A percentile compares a stretch with the other conserved stretches of the same genome.
Evolutionary conservation across 495 filamentous ascomycete species (phyloP).

Genomic region (Hyaloscypha finlandica): DNA sequence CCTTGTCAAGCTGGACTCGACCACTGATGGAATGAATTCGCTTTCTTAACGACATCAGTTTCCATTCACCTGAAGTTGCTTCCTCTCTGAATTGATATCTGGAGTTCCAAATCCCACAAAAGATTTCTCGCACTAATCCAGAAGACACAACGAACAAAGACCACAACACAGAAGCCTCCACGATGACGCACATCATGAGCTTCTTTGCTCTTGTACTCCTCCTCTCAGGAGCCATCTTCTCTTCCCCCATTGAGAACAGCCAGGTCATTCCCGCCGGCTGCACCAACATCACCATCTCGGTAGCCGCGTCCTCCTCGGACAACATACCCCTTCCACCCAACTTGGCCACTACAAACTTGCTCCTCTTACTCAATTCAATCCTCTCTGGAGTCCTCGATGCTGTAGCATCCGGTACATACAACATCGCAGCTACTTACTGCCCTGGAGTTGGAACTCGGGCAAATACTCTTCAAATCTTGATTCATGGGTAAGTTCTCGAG

Average conservation of each 20-base stretch:
- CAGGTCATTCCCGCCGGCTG: conserved; percentile 22
- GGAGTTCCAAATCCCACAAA: too few species aligned
- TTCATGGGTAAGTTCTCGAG: conserved; percentile 18
- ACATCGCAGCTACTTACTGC: conserved; percentile 52
- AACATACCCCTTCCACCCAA: conserved; percentile 35
- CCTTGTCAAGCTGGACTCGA: too few species aligned
- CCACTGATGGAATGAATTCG: too few species aligned
- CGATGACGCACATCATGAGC: neutral
- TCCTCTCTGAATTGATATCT: too few species aligned
- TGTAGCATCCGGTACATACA: conserved; percentile 44
- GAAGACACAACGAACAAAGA: neutral
- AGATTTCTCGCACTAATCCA: neutral
- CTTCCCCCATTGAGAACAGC: neutral
- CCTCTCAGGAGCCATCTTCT: neutral
- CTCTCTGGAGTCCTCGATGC: conserved; percentile 18
- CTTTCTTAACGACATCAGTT: too few species aligned
- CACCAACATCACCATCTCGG: conserved; percentile 39
- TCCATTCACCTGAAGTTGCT: too few species aligned
- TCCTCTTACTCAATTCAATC: conserved; percentile 36
- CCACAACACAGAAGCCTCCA: neutral
- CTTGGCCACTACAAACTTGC: conserved; percentile 28
- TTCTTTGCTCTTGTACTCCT: neutral
- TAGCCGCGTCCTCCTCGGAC: conserved; percentile 34
- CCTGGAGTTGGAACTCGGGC: conserved; percentile 11
- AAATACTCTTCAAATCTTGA: conserved; percentile 28